Percentiles rank a stretch among this genome's conserved stretches.
Conservation (phyloP, 179 eudicot genomes). For the Silene vulgaris region DNA sequence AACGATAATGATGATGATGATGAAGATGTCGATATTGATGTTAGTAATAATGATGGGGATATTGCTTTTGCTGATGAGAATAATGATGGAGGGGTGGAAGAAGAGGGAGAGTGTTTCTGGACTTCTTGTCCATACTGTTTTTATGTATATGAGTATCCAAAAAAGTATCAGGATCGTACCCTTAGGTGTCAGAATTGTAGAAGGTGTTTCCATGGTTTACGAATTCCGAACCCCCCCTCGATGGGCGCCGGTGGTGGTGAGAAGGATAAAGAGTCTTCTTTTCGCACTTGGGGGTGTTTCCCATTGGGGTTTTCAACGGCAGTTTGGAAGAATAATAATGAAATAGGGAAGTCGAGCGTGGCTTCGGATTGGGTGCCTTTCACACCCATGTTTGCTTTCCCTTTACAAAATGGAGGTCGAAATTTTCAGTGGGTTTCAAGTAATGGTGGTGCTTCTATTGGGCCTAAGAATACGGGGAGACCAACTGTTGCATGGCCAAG, state of each 20-base stretch:
- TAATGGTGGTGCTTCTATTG: slow-evolving; percentile 21
- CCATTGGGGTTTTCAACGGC: slow-evolving; percentile 70
- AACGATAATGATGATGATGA: background rate
- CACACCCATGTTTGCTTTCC: slow-evolving; percentile 65
- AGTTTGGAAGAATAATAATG: slow-evolving; percentile 45
- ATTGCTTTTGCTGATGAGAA: slow-evolving; percentile 18
- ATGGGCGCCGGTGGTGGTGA: slow-evolving; percentile 14
- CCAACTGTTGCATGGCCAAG: slow-evolving; percentile 31
- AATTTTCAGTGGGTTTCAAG: slow-evolving; percentile 27
- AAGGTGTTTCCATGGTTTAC: slow-evolving; percentile 69
- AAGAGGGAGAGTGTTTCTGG: slow-evolving; percentile 46
- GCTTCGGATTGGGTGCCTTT: slow-evolving; percentile 60
- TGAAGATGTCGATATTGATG: slow-evolving; percentile 24
- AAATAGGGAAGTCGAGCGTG: slow-evolving; percentile 13
- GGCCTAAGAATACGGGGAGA: slow-evolving; percentile 22
- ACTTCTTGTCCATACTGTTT: slow-evolving; percentile 93
- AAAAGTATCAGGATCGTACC: slow-evolving; percentile 51
- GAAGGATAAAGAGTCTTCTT: slow-evolving; percentile 37
- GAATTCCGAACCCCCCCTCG: slow-evolving; percentile 52
- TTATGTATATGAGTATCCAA: slow-evolving; percentile 59
- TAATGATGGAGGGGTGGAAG: background rate
- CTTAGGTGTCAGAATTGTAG: slow-evolving; percentile 75
- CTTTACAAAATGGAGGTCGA: slow-evolving; percentile 25
- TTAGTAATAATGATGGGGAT: no score
- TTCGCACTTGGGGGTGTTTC: slow-evolving; percentile 75